Evolutionary conservation across 2,329 filamentous ascomycete species (phyloP), one percentile per base, ranked within the genome.

Genomic region (Daldinia sp.): DNA sequence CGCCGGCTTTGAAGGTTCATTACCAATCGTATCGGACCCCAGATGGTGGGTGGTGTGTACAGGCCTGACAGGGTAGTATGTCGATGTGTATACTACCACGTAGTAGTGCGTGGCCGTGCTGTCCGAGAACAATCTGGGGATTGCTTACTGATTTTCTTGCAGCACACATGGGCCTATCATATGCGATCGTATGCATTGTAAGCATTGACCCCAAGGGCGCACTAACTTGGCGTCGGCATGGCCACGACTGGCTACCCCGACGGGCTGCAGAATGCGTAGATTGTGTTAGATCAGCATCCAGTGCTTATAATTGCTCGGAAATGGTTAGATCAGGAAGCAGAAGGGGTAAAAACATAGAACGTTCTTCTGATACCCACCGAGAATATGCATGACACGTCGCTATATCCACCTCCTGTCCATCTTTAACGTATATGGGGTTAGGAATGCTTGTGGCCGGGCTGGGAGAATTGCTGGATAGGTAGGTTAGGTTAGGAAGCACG

Each of bases 1-100:
- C 57, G 51, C 30, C 64, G 59, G 62, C 64, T 64, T 56, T 56
- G 30, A 41, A 32, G 30, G 4, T 43, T n/a, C n/a, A 30, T 17
- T 52, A 57, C 58, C 58, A 64, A 64, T 58, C 27, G 30, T 48
- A 62, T 48, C 17, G 25, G 27, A 27, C 55, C 19, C 61, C 55
- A 61, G 41, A 50, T 37, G 34, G 39, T 58, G 43, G 48, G 48
- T 67, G 68, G 64, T 67, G 68, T 70, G 64, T n/a, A n/a, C n/a
- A n/a, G n/a, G n/a, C n/a, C n/a, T n/a, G 67, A 34, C 51, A 58
- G 23, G 37, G 30, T 61, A 52, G 47, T 39, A 19, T n/a, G 29
- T 15, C 17, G 35, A 50, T 17, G 7, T 52, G 48, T 49, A 51
- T 54, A 27, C 11, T 23, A 21, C 39, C 60, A 54, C n/a, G 48